Evolutionary conservation across 2,329 filamentous ascomycete species (phyloP).

Genomic region (Verticillium nonalfalfae): DNA sequence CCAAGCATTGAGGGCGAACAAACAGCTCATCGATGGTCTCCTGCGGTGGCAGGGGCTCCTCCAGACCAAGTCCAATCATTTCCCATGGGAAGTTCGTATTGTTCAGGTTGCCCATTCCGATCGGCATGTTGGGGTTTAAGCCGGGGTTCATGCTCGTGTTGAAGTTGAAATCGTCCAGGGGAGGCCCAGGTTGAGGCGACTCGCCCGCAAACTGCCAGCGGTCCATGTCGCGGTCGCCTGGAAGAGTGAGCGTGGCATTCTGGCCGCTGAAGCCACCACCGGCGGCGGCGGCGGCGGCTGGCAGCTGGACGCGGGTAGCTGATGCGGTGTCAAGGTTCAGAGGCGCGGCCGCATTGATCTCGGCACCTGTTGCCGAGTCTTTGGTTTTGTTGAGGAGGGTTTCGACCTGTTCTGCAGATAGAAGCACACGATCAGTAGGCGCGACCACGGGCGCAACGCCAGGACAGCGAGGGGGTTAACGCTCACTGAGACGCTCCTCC

Average conservation of each 20-base stretch:
- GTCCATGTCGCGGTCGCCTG: conserved; percentile 41
- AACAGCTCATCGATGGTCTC: conserved; percentile 76
- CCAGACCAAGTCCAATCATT: conserved; percentile 53
- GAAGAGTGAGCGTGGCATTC: conserved; percentile 40
- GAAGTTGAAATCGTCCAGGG: conserved; percentile 54
- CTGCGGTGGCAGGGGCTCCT: conserved; percentile 52
- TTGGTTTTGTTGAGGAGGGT: conserved; percentile 74
- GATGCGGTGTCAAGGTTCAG: not conserved
- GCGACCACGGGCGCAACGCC: not conserved
- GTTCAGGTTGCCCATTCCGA: conserved; percentile 14
- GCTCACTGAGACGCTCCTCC: conserved; percentile 83
- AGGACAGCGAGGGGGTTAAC: not conserved
- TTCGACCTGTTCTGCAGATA: conserved; percentile 74
- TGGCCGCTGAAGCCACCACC: conserved; percentile 33
- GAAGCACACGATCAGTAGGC: not conserved
- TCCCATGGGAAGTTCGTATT: conserved; percentile 71
- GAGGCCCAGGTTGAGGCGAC: conserved; percentile 37
- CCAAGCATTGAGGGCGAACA: conserved; percentile 17
- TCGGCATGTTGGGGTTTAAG: conserved; percentile 21
- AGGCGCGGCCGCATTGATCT: not conserved
- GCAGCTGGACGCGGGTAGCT: conserved; percentile 22
- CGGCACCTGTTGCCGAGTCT: conserved; percentile 20
- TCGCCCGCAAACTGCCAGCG: conserved; percentile 50
- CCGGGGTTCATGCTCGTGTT: conserved; percentile 40
- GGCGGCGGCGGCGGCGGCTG: conserved; percentile 21